Percentiles rank a stretch among this genome's conserved stretches.
Evolutionary conservation across 2,329 filamentous ascomycete genomes (phyloP).

Genomic region (Beauveria brongniartii): DNA sequence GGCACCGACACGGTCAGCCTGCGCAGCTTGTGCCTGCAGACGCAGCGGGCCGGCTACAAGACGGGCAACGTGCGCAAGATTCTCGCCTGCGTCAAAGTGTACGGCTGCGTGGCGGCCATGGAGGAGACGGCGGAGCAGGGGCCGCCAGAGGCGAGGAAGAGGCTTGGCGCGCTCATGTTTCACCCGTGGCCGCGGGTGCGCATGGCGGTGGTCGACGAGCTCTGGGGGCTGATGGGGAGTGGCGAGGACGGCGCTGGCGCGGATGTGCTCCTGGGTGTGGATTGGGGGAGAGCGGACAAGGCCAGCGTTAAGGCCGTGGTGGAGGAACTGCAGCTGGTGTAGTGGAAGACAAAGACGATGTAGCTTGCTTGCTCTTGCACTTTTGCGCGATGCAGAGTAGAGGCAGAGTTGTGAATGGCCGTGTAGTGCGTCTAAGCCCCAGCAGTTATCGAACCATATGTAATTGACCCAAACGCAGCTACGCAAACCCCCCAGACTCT

Average conservation of each 20-base stretch:
- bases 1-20: constrained; percentile 19
- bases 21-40: constrained; percentile 56
- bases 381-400: neutral
- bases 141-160: constrained; percentile 50
- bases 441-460: no score
- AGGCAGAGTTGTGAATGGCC: no score
- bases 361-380: neutral
- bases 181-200: constrained; percentile 78
- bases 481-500: no score
- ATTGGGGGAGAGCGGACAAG: constrained; percentile 51
- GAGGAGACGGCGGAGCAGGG: constrained; percentile 22
- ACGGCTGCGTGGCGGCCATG: constrained; percentile 54
- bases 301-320: constrained; percentile 34
- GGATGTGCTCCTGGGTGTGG: constrained; percentile 39
- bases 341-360: neutral
- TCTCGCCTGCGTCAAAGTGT: constrained; percentile 71
- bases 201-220: constrained; percentile 49
- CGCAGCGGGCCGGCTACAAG: constrained; percentile 76
- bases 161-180: constrained; percentile 63
- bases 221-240: constrained; percentile 39
- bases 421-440: no score
- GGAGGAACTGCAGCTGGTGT: constrained; percentile 33
- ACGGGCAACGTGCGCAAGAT: constrained; percentile 75
- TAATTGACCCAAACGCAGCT: no score
- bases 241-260: constrained; percentile 20